A percentile compares a stretch with the other conserved stretches of the same genome.
Evolutionary conservation across 2,329 filamentous ascomycete species (phyloP).

Genomic region (Claviceps capensis): DNA sequence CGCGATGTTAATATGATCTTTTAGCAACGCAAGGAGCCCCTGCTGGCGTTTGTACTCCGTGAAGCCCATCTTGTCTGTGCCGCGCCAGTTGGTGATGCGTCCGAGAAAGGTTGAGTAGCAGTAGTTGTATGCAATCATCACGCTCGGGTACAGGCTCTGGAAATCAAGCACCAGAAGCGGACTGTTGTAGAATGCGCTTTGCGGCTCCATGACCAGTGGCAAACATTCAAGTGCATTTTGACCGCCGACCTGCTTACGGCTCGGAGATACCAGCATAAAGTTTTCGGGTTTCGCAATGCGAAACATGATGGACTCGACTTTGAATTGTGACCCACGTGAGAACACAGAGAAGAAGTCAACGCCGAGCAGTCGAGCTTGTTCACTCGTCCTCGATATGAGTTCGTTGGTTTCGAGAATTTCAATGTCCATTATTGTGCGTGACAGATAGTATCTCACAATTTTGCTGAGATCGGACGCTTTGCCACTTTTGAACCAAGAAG

Average conservation of each 20-base stretch:
- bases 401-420: conserved; percentile 87
- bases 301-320: conserved; percentile 98
- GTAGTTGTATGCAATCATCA: conserved; percentile 99
- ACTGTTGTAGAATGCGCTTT: conserved; percentile 84
- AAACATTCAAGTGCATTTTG: conserved; percentile 93
- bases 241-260: conserved; percentile 76
- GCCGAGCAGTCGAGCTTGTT: conserved; percentile 83
- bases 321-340: conserved; percentile 90
- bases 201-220: conserved; percentile 93
- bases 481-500: conserved; percentile 63
- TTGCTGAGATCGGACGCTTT: conserved; percentile 58
- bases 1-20: conserved; percentile 79
- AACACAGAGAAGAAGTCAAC: conserved; percentile 97
- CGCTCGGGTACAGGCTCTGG: conserved; percentile 87
- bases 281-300: conserved; percentile 96
- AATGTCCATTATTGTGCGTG: conserved; percentile 67
- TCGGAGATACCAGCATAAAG: conserved; percentile 80
- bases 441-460: conserved; percentile 64
- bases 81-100: conserved; percentile 75
- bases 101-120: conserved; percentile 96
- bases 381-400: conserved; percentile 74
- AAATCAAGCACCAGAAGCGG: conserved; percentile 89
- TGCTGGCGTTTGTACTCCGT: conserved; percentile 69
- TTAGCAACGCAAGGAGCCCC: conserved; percentile 60
- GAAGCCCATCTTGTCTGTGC: conserved; percentile 88